Conservation (phyloP, 805 yeast genomes). For the Helenozyma baotianmanensis region DNA sequence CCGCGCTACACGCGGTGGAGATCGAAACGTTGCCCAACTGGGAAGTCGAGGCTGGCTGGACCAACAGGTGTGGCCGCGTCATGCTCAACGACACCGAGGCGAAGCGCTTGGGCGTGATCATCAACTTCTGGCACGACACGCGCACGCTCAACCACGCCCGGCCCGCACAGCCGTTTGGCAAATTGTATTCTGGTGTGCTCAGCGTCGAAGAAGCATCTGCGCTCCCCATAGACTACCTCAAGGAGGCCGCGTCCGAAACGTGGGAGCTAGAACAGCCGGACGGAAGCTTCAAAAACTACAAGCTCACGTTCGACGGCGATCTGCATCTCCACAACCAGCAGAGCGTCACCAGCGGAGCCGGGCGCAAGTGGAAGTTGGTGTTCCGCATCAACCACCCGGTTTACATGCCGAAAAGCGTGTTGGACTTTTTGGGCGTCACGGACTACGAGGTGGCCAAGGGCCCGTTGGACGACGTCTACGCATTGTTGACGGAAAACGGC, state of each 20-base stretch:
- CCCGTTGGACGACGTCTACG: too few species aligned
- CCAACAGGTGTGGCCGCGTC: conserved; percentile 25
- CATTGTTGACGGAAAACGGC: neutral
- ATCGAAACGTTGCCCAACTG: conserved; percentile 13
- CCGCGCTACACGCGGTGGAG: conserved; percentile 24
- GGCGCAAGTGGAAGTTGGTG: conserved; percentile 21
- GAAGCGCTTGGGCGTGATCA: conserved; percentile 28
- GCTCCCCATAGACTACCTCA: conserved; percentile 18
- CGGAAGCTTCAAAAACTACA: conserved; percentile 12
- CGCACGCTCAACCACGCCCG: conserved; percentile 24
- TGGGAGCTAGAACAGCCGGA: conserved; percentile 18
- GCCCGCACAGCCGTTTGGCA: conserved; percentile 20
- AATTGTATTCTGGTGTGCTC: conserved; percentile 19
- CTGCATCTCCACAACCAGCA: too few species aligned
- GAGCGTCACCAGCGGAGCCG: neutral
- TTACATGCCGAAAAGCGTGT: conserved; percentile 22
- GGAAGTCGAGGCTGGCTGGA: conserved; percentile 20
- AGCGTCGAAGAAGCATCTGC: conserved; percentile 14
- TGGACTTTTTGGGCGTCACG: conserved; percentile 28
- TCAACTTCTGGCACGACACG: conserved; percentile 34
- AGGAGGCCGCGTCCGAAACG: conserved; percentile 13
- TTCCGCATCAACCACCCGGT: conserved; percentile 24
- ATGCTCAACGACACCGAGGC: conserved; percentile 20
- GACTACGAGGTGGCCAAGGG: conserved; percentile 2
- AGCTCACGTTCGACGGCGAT: conserved; percentile 13